Percentiles rank a stretch among this genome's conserved stretches.
Evolutionary conservation across 2,329 filamentous ascomycete species (phyloP).

Genomic region (Ophiostoma piceae): DNA sequence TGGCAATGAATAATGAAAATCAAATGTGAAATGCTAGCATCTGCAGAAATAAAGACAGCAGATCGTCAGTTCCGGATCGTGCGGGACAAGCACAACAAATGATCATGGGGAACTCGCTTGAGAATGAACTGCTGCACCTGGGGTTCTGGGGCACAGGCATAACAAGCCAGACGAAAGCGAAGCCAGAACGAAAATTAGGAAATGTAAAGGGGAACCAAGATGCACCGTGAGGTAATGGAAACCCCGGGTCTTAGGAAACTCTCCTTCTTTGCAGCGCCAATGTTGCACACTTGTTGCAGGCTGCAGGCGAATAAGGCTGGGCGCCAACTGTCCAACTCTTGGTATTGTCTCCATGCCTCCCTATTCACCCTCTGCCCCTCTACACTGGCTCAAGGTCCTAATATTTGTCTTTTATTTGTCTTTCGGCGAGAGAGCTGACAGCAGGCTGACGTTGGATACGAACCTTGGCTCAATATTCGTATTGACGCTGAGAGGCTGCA

Average conservation of each 20-base stretch:
- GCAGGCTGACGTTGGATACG: background rate
- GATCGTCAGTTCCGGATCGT: background rate
- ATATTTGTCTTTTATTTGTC: background rate
- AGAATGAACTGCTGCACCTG: background rate
- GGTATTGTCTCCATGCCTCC: constrained; percentile 6
- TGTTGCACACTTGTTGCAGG: constrained; percentile 15
- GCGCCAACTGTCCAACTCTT: constrained; percentile 5
- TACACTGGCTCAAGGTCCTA: background rate
- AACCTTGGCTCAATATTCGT: background rate
- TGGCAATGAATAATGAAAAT: background rate
- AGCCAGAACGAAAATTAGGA: background rate
- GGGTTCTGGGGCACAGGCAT: background rate
- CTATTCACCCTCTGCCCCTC: background rate
- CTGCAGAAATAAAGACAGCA: background rate
- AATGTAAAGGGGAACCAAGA: background rate
- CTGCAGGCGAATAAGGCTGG: constrained; percentile 4
- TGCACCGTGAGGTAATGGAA: constrained; percentile 1
- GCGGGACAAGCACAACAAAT: constrained; percentile 3
- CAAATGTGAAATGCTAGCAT: background rate
- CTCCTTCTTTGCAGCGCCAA: constrained; percentile 11
- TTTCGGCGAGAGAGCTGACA: background rate
- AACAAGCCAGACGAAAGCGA: background rate
- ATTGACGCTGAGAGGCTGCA: background rate
- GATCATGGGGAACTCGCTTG: background rate
- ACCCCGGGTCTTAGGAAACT: background rate